These are phyloP conservation scores for Jatropha multifida DNA, from an alignment of 441 rosid species.

Conservation along the genomic window DNA sequence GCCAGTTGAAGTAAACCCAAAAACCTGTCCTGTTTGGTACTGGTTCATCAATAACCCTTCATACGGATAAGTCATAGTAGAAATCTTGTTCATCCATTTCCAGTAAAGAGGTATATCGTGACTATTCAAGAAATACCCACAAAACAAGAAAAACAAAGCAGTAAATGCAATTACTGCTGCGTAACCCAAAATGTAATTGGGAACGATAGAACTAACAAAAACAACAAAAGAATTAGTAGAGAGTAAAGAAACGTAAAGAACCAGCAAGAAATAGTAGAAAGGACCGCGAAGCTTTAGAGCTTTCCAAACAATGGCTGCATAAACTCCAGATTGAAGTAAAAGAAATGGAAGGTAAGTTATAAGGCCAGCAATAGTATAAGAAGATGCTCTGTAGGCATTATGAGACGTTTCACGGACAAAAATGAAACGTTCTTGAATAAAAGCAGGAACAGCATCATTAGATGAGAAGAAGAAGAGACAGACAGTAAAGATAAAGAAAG, in stretches of 20 bases:
- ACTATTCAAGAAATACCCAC: slow-evolving; percentile 62
- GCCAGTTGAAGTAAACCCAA: slow-evolving; percentile 15
- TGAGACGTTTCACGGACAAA: slow-evolving; percentile 63
- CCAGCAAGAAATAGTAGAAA: slow-evolving; percentile 52
- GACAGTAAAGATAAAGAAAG: slow-evolving; percentile 62
- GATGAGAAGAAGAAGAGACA: slow-evolving; percentile 71
- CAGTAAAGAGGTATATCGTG: slow-evolving; percentile 47
- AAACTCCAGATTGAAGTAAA: slow-evolving; percentile 48
- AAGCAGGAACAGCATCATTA: slow-evolving; percentile 67
- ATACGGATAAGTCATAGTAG: slow-evolving; percentile 65
- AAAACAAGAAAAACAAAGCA: slow-evolving; percentile 65
- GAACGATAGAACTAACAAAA: slow-evolving; percentile 68
- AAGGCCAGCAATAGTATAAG: slow-evolving; percentile 60
- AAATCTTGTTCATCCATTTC: slow-evolving; percentile 69
- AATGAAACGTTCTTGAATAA: slow-evolving; percentile 71
- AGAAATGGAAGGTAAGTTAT: slow-evolving; percentile 69
- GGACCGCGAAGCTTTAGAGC: slow-evolving; percentile 50
- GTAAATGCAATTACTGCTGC: slow-evolving; percentile 70
- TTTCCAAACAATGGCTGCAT: slow-evolving; percentile 57
- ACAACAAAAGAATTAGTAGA: slow-evolving; percentile 73
- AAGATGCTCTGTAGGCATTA: slow-evolving; percentile 59
- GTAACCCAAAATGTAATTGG: slow-evolving; percentile 62
- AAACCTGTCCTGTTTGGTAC: slow-evolving; percentile 35
- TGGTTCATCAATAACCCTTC: slow-evolving; percentile 70
- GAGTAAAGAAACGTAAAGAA: slow-evolving; percentile 56